Conservation (phyloP, 2,329 filamentous ascomycete species). For the Ophiostoma ulmi region DNA sequence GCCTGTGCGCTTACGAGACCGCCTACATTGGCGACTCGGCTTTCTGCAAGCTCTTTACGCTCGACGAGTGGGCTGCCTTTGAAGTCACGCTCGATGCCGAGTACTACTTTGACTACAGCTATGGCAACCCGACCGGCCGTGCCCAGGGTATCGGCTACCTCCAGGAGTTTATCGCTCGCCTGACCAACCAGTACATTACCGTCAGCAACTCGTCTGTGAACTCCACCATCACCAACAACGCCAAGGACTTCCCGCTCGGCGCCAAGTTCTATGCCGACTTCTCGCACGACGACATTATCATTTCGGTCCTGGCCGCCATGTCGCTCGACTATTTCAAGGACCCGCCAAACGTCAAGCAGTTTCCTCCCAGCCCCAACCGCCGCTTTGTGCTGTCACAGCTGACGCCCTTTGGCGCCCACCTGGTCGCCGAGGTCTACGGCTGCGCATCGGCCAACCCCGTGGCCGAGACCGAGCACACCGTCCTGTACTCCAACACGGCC, state of each 20-base stretch:
- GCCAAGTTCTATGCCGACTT: slow-evolving; percentile 50
- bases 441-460: slow-evolving; percentile 41
- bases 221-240: slow-evolving; percentile 44
- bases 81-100: slow-evolving; percentile 50
- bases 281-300: slow-evolving; percentile 49
- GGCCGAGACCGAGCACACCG: slow-evolving; percentile 37
- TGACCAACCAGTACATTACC: slow-evolving; percentile 43
- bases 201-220: slow-evolving; percentile 49
- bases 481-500: slow-evolving; percentile 37
- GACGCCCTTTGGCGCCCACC: slow-evolving; percentile 51
- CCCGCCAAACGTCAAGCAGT: slow-evolving; percentile 39
- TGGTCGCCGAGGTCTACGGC: slow-evolving; percentile 53
- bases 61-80: slow-evolving; percentile 56
- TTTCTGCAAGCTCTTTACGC: slow-evolving; percentile 51
- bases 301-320: slow-evolving; percentile 47
- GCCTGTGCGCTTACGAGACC: slow-evolving; percentile 51
- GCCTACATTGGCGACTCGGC: slow-evolving; percentile 46
- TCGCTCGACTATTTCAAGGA: slow-evolving; percentile 51
- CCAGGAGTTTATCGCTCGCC: slow-evolving; percentile 46
- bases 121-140: slow-evolving; percentile 46
- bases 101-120: slow-evolving; percentile 45
- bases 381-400: slow-evolving; percentile 47
- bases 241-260: slow-evolving; percentile 42
- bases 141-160: slow-evolving; percentile 51
- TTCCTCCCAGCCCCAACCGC: slow-evolving; percentile 41